A percentile compares a stretch with the other conserved stretches of the same genome.
These are phyloP conservation scores for Colletotrichum acutatum DNA, from an alignment of 2,329 filamentous ascomycete species.

Conservation along the genomic window DNA sequence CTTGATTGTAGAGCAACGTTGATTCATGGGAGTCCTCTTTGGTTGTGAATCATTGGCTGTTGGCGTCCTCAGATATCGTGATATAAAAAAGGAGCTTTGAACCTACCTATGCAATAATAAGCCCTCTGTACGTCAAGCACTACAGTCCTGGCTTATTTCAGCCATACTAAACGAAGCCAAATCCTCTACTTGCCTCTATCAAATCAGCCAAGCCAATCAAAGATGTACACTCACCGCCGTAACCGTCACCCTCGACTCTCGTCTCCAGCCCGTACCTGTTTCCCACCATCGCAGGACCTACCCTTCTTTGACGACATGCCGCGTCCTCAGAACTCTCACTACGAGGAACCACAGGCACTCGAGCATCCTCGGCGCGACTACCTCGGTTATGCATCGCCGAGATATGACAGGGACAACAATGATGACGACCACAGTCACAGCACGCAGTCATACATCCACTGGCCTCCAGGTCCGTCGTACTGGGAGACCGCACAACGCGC, in stretches of 20 bases:
- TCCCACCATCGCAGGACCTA: not conserved
- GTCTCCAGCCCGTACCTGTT: not conserved
- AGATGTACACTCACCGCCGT: conserved; percentile 12
- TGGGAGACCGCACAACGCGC: not conserved
- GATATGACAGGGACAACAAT: not conserved
- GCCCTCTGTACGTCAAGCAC: not conserved
- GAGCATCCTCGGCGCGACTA: not conserved
- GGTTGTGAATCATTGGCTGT: not conserved
- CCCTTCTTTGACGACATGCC: not conserved
- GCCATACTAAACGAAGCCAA: too few species aligned
- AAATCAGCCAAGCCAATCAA: not conserved
- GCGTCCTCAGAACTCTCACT: not conserved
- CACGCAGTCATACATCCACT: not conserved
- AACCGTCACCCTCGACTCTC: conserved; percentile 21
- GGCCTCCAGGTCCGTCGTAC: too few species aligned
- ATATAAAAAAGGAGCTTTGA: not conserved
- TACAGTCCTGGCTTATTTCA: not conserved
- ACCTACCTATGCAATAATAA: not conserved
- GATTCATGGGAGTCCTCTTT: not conserved
- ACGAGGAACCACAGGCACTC: too few species aligned
- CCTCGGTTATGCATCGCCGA: not conserved
- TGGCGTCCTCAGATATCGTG: not conserved
- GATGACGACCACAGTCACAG: too few species aligned
- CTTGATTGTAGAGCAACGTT: not conserved
- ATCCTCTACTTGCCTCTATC: not conserved